Conservation (phyloP, 257 asterid genomes). For the Solanum neorickii region DNA sequence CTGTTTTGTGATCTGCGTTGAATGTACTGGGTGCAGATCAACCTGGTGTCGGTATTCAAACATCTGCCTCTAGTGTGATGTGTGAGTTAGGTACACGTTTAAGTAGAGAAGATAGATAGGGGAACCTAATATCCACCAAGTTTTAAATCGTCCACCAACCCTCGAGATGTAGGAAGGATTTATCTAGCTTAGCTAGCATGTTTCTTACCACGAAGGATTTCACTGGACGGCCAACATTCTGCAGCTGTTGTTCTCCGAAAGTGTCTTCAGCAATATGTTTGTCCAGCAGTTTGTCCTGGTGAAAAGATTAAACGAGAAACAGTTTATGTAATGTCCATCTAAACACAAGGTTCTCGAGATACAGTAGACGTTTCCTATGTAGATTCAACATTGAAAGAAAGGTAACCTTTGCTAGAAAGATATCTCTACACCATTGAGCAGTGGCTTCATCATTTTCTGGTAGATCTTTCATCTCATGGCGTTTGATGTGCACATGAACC, state of each 20-base stretch:
- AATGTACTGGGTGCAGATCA: neutral
- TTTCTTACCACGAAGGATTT: conserved; percentile 71
- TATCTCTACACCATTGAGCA: conserved; percentile 90
- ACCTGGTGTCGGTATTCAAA: neutral
- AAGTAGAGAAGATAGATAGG: neutral
- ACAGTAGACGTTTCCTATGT: neutral
- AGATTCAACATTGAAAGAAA: neutral
- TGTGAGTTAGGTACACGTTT: neutral
- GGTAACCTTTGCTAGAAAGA: conserved; percentile 62
- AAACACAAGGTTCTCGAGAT: neutral
- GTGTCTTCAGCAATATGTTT: conserved; percentile 50
- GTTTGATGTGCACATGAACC: conserved; percentile 85
- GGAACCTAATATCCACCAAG: neutral
- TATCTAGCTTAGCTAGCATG: neutral
- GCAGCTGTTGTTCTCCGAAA: conserved; percentile 49
- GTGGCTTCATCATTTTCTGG: conserved; percentile 72
- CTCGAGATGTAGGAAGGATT: neutral
- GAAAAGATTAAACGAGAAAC: neutral
- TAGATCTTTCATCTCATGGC: conserved; percentile 69
- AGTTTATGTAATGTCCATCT: neutral
- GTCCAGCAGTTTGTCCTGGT: conserved; percentile 76
- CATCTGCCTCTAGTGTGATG: neutral
- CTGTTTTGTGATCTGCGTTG: no score
- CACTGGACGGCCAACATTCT: conserved; percentile 54
- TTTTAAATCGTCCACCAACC: neutral